Percentiles rank a stretch among this genome's conserved stretches.
phyloP scores from a whole-genome alignment of 305 asterid species.

The Fraxinus greggii region DNA sequence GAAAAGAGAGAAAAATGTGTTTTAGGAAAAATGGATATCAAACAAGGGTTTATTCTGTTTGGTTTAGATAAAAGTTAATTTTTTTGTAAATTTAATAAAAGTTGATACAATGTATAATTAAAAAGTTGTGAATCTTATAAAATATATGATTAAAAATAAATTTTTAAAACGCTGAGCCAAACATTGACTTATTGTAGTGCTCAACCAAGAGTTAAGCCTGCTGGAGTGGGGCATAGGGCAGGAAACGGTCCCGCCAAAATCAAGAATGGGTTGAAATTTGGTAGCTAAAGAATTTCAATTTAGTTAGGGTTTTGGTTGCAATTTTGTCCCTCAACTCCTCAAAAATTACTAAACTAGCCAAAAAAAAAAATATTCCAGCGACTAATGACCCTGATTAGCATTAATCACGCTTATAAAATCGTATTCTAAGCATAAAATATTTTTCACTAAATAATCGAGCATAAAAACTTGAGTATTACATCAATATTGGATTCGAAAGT shows the following conservation, averaged over 20 bases:
- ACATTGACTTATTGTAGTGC: neutral
- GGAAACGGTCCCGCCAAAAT: neutral
- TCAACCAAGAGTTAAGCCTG: neutral
- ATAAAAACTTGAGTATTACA: neutral
- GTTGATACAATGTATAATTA: too few species aligned
- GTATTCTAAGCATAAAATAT: neutral
- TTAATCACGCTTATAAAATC: neutral
- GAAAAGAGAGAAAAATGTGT: too few species aligned
- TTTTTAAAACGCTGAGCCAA: neutral
- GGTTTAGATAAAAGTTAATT: neutral
- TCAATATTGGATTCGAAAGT: neutral
- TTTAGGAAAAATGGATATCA: too few species aligned
- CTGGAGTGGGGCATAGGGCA: neutral
- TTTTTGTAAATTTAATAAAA: too few species aligned
- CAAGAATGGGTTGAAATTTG: neutral
- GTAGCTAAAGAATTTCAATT: neutral
- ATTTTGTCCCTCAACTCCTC: neutral
- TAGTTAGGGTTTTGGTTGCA: neutral
- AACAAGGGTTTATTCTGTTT: too few species aligned
- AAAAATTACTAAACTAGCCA: neutral
- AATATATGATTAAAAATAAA: too few species aligned
- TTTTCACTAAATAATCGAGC: neutral
- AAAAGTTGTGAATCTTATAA: too few species aligned
- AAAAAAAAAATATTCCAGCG: neutral
- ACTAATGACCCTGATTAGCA: neutral